These are phyloP conservation scores for Acrocalymma vagum DNA, from an alignment of 2,329 filamentous ascomycete genomes.

Conservation along the genomic window DNA sequence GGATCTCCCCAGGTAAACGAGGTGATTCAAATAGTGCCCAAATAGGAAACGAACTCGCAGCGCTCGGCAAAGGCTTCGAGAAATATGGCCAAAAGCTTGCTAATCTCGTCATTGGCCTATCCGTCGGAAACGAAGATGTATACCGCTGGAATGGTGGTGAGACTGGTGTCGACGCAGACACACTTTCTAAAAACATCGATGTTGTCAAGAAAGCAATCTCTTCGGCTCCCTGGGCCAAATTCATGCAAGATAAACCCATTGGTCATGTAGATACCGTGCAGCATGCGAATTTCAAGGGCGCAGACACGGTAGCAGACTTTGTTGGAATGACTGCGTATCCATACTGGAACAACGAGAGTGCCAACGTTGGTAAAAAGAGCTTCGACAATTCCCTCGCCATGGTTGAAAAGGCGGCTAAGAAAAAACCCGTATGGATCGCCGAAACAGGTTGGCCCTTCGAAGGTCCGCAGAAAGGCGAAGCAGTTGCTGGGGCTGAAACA, in stretches of 20 bases:
- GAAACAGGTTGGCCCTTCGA: conserved; percentile 43
- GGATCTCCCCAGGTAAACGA: conserved; percentile 22
- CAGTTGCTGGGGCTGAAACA: conserved; percentile 26
- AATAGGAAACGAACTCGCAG: conserved; percentile 36
- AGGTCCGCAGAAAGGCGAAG: conserved; percentile 17
- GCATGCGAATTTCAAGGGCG: conserved; percentile 29
- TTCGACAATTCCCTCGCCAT: conserved; percentile 30
- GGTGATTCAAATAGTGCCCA: conserved; percentile 51
- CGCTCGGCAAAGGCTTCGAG: conserved; percentile 39
- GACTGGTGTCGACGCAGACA: conserved; percentile 68
- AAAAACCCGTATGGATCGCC: conserved; percentile 42
- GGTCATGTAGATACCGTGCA: conserved; percentile 44
- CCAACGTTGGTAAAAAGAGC: conserved; percentile 50
- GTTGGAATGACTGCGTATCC: conserved; percentile 44
- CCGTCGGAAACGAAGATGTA: conserved; percentile 54
- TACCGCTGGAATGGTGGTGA: conserved; percentile 67
- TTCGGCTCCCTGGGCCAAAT: conserved; percentile 63
- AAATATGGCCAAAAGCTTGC: conserved; percentile 60
- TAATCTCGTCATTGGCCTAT: conserved; percentile 45
- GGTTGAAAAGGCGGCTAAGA: conserved; percentile 27
- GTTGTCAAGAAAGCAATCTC: conserved; percentile 56
- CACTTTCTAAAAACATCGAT: conserved; percentile 66
- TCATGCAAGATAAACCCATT: conserved; percentile 50
- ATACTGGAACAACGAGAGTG: conserved; percentile 35
- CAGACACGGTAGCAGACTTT: conserved; percentile 42